A percentile compares a stretch with the other conserved stretches of the same genome.
Evolutionary conservation across 1,284 basidiomycete genomes (phyloP).

Genomic region (Termitomyces sp.): DNA sequence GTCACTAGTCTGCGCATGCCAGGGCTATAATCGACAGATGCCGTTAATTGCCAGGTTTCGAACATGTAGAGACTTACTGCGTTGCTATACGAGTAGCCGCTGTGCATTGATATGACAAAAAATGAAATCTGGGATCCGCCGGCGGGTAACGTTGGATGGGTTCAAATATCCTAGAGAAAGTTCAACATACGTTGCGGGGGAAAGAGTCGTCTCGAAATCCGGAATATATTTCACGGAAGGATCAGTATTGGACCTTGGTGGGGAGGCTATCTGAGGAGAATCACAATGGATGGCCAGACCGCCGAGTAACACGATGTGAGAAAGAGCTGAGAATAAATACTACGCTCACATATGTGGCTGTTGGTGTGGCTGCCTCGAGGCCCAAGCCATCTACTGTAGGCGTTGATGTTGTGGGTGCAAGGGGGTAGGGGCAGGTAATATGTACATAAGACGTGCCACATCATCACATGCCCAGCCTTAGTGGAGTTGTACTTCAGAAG

Average conservation of each 20-base stretch:
- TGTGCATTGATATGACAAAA: background rate
- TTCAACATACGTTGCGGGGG: background rate
- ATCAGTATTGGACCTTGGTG: background rate
- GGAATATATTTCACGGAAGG: background rate
- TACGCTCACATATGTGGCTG: conserved; percentile 1
- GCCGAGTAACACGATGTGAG: background rate
- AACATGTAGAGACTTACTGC: background rate
- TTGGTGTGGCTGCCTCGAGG: background rate
- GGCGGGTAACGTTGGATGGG: background rate
- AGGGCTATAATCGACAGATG: background rate
- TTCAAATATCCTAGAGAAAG: background rate
- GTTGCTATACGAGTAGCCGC: background rate
- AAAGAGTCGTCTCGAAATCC: background rate
- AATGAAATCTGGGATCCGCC: background rate
- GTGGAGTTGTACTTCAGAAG: background rate
- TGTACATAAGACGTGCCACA: background rate
- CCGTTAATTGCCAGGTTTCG: background rate
- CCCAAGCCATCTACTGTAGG: background rate
- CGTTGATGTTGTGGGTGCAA: background rate
- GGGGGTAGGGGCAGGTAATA: background rate
- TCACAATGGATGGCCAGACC: background rate
- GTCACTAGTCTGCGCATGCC: background rate
- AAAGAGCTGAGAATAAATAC: background rate
- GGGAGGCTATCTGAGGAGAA: background rate
- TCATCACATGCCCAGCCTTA: background rate